Percentiles rank a stretch among this genome's conserved stretches.
Conservation (phyloP, 306 rosid genomes). For the Macrotyloma uniflorum region DNA sequence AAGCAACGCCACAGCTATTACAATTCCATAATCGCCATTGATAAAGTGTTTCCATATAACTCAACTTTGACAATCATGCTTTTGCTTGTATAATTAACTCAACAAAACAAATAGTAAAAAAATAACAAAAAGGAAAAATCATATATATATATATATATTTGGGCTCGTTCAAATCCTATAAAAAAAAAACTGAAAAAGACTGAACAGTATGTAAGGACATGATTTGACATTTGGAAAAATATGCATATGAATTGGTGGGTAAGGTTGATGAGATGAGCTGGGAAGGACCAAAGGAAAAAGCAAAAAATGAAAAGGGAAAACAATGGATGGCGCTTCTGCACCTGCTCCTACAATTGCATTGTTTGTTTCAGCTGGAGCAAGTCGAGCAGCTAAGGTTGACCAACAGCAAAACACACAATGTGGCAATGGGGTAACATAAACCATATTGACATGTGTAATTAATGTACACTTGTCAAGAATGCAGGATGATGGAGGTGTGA, state of each 20-base stretch:
- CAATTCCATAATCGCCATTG: slow-evolving; percentile 57
- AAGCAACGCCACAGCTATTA: slow-evolving; percentile 58
- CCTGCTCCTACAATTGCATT: slow-evolving; percentile 74
- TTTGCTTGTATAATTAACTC: slow-evolving; percentile 65
- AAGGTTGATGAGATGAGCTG: slow-evolving; percentile 41
- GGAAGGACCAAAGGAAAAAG: slow-evolving; percentile 30
- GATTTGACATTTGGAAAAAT: slow-evolving; percentile 51
- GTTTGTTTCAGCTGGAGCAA: slow-evolving; percentile 75
- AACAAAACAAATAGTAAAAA: slow-evolving; percentile 43
- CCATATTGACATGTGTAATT: slow-evolving; percentile 67
- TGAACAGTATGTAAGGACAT: slow-evolving; percentile 55
- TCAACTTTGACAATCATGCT: slow-evolving; percentile 67
- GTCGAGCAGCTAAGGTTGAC: slow-evolving; percentile 98
- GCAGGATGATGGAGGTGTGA: slow-evolving; percentile 21
- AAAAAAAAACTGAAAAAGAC: slow-evolving; percentile 44
- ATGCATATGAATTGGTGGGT: slow-evolving; percentile 49
- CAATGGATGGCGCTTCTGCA: slow-evolving; percentile 85
- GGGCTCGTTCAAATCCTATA: slow-evolving; percentile 71
- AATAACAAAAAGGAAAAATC: slow-evolving; percentile 20
- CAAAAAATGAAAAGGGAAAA: background rate
- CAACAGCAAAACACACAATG: slow-evolving; percentile 50
- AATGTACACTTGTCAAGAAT: slow-evolving; percentile 89
- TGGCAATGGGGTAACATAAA: slow-evolving; percentile 29
- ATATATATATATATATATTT: slow-evolving; percentile 32
- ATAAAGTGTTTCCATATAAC: slow-evolving; percentile 56